Base-by-base conservation (phyloP, 306 rosid species). In the Dalbergia oliveri region DNA sequence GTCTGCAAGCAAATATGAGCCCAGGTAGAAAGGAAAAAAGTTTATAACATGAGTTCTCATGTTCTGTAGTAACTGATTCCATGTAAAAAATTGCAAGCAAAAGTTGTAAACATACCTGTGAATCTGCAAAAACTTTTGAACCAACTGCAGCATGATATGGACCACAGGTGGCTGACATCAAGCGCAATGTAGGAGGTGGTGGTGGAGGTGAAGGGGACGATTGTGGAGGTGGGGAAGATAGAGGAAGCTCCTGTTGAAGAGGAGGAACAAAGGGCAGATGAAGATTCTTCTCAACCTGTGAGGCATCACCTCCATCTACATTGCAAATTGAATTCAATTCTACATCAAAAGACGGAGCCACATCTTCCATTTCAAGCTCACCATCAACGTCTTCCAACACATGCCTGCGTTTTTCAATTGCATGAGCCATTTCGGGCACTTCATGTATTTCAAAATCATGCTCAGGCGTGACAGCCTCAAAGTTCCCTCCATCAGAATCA, bases 301-400 rank as follows among this genome's bases (percentile, higher is more conserved):
- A 11, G 8, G 70, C 84, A 79, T 67, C 67, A 72, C 70, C 89
- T 77, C 77, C 84, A 18, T 57, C 74, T 68, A 75, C 79, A 89
- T 81, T 75, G 77, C 86, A 82, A 80, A 84, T 74, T 5, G 90
- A 86, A 78, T 75, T 84, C 79, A 85, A 63, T 85, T 89, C 91
- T 61, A 82, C 86, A 74, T 91, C 97, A 81, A 91, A 87, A 75
- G 92, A 84, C 33, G 99, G 99, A 49, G 99, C 94, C 62, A 90
- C 97, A 57, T 96, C 99, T 88, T 96, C 99, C 99, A 96, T 96
- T 86, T 96, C 99, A 78, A 96, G 97, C 82, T 96, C 99, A 6
- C 98, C 99, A 68, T 93, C 99, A 70, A 96, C 97, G 70, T 93
- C 99, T 88, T 93, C 98, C 88, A 93, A 82, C 64, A 93, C 89